Conservation (phyloP, 768 basidiomycete species). For the Chalciporus sphaerocephalus region DNA sequence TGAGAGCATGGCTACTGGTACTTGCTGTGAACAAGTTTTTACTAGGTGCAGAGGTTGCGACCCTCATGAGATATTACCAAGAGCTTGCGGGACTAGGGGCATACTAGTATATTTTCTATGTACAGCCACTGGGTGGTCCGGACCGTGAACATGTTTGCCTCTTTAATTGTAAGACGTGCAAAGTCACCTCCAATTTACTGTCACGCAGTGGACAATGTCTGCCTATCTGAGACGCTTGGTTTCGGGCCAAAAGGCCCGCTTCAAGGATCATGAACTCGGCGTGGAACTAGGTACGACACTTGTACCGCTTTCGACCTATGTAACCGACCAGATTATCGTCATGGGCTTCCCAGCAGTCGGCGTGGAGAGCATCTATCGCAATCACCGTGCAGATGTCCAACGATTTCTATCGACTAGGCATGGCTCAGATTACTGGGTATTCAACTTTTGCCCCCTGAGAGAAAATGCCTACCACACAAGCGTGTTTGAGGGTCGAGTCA, state of each 20-base stretch:
- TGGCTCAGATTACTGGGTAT: constrained; percentile 77
- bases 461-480: constrained; percentile 76
- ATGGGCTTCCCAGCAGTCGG: constrained; percentile 86
- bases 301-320: constrained; percentile 45
- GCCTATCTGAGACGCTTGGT: constrained; percentile 70
- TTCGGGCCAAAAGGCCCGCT: constrained; percentile 78
- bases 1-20: constrained; percentile 61
- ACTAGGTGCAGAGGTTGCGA: constrained; percentile 44
- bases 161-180: neutral
- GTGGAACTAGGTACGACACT: constrained; percentile 60
- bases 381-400: constrained; percentile 69
- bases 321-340: constrained; percentile 71
- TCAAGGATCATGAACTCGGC: constrained; percentile 60
- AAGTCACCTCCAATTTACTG: neutral
- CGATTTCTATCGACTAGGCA: constrained; percentile 72
- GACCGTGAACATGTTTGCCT: too few species aligned
- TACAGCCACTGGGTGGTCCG: neutral
- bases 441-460: constrained; percentile 79
- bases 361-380: constrained; percentile 75
- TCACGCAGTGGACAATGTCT: constrained; percentile 42
- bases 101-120: constrained; percentile 27
- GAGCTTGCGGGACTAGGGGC: constrained; percentile 41
- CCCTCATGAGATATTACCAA: constrained; percentile 54
- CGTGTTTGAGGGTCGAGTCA: constrained; percentile 70
- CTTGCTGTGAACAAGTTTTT: constrained; percentile 54